A percentile compares a stretch with the other conserved stretches of the same genome.
Evolutionary conservation across 2,329 filamentous ascomycete genomes (phyloP).

Genomic region (Calonectria henricotiae): DNA sequence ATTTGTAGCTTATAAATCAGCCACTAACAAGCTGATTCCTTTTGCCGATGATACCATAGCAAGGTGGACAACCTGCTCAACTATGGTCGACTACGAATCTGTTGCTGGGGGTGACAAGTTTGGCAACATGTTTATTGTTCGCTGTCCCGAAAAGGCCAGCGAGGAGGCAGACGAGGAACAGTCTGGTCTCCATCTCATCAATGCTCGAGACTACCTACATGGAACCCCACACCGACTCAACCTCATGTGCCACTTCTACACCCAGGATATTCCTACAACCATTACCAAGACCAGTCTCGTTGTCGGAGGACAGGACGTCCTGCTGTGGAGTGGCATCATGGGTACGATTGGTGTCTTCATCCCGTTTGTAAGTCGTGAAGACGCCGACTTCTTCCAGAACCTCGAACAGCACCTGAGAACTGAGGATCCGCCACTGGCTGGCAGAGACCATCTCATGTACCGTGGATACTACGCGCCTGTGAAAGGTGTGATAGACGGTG

Average conservation of each 20-base stretch:
- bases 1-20: conserved; percentile 93
- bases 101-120: conserved; percentile 97
- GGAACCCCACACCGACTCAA: conserved; percentile 89
- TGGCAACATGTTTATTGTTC: conserved; percentile 94
- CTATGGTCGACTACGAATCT: conserved; percentile 98
- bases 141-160: conserved; percentile 88
- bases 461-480: conserved; percentile 96
- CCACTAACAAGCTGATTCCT: conserved; percentile 91
- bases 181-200: conserved; percentile 90
- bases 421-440: conserved; percentile 90
- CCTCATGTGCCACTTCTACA: conserved; percentile 90
- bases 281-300: conserved; percentile 92
- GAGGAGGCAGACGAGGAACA: conserved; percentile 94
- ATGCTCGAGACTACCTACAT: conserved; percentile 91
- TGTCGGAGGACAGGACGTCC: conserved; percentile 90
- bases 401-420: conserved; percentile 90
- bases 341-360: conserved; percentile 95
- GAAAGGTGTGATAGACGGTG: conserved; percentile 97
- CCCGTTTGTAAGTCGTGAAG: conserved; percentile 91
- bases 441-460: conserved; percentile 96
- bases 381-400: conserved; percentile 97
- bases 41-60: conserved; percentile 93
- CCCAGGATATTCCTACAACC: conserved; percentile 92
- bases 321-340: conserved; percentile 95
- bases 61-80: conserved; percentile 90